Base-by-base conservation (phyloP, 805 yeast species). In the Blastobotrys americana region DNA sequence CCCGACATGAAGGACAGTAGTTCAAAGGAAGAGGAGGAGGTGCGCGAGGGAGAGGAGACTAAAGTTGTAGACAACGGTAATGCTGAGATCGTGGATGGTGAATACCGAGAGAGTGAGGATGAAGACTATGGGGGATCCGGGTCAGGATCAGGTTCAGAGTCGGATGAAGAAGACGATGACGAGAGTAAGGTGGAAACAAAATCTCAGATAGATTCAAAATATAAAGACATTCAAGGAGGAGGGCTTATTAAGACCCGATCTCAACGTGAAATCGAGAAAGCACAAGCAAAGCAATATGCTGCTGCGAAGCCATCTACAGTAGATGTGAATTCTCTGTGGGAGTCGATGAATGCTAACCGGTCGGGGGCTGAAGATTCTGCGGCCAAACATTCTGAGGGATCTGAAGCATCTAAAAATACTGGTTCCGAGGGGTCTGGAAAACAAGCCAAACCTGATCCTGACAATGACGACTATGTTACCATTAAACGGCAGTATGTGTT, bases 401-500 rank as follows among this genome's bases (percentile, higher is more conserved):
- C 21, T 34, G 13, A 22, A 19, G 38, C 37, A 21, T 41, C 19
- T 34, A 25, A 13, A 25, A 23, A 18, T 31, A 16, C 47, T 31
- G 15, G 39, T 36, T 37, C 4, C 16, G 17, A 34, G 25, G 37
- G 19, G 31, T 5, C 15, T 8, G 31, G 31, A 8, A 8, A 8
- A 13, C 10, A 8, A 28, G 17, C 46, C 38, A 5, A 16, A 33
- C 13, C 21, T 34, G 17, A n/a, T 27, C 18, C 41, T 20, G 34
- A 42, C 4, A 57, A 55, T 15, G 72, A 69, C 15, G 79, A 80
- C 41, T 73, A 73, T 58, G 74, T 90, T 45, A 76, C 78, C 54
- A 88, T 90, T 45, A 80, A 76, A 48, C 72, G 93, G 50, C 76
- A 80, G 2, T 90, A 85, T 59, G 83, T 84, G 46, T 90, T 87